These are phyloP conservation scores for Penicillium fuscoglaucum DNA, from an alignment of 2,329 filamentous ascomycete species.

Conservation along the genomic window DNA sequence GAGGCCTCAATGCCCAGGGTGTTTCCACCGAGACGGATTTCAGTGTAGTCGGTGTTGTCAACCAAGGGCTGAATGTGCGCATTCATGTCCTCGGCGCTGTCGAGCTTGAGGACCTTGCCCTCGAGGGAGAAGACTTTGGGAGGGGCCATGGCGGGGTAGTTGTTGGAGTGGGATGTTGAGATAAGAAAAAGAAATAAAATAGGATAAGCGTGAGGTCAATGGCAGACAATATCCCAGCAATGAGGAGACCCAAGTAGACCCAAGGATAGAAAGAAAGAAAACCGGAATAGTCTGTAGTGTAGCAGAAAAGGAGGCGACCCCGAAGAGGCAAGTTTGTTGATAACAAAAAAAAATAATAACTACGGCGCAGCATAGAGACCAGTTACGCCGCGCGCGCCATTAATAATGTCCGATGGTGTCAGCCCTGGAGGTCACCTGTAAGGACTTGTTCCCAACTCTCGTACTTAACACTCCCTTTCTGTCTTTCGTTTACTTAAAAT, in stretches of 20 bases:
- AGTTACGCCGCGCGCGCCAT: conserved; percentile 18
- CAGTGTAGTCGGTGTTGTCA: conserved; percentile 68
- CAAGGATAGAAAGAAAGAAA: conserved; percentile 9
- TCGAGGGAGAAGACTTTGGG: conserved; percentile 77
- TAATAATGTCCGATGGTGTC: conserved; percentile 24
- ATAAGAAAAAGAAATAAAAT: conserved; percentile 1
- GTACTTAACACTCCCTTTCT: conserved; percentile 1
- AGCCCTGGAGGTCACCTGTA: conserved; percentile 4
- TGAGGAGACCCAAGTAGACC: conserved; percentile 1
- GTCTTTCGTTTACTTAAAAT: neutral
- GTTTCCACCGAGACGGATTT: conserved; percentile 85
- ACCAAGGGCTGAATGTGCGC: conserved; percentile 75
- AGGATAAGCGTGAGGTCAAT: neutral
- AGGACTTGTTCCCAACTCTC: conserved; percentile 4
- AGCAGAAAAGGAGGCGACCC: conserved; percentile 15
- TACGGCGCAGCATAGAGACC: conserved; percentile 25
- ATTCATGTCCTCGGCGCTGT: conserved; percentile 83
- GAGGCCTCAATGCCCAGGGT: conserved; percentile 88
- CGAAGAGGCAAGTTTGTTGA: conserved; percentile 17
- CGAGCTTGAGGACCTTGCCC: conserved; percentile 88
- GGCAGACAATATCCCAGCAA: neutral
- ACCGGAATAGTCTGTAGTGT: conserved; percentile 6
- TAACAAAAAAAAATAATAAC: conserved; percentile 22
- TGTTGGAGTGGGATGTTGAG: conserved; percentile 22
- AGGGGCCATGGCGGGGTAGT: conserved; percentile 52